Conservation (phyloP, 768 basidiomycete species). For the Tylopilus felleus region DNA sequence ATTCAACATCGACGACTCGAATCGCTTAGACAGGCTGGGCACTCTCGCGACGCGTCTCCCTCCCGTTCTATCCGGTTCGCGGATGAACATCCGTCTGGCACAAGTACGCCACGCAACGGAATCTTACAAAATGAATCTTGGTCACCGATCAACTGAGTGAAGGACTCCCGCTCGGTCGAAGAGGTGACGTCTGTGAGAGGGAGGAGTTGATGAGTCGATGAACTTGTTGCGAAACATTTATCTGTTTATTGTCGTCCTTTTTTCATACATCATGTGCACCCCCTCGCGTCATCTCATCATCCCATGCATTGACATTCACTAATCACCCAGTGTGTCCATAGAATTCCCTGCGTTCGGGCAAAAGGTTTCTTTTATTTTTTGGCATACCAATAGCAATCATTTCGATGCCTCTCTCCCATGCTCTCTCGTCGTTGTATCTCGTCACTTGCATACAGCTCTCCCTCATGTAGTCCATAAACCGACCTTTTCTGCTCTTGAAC, state of each 20-base stretch:
- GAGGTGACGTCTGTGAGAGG: slow-evolving; percentile 17
- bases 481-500: background rate
- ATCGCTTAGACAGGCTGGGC: slow-evolving; percentile 20
- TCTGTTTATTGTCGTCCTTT: background rate
- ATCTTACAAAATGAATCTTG: slow-evolving; percentile 20
- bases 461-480: slow-evolving; percentile 7
- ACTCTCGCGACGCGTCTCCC: slow-evolving; percentile 41
- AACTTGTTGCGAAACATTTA: slow-evolving; percentile 9
- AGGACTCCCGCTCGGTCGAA: slow-evolving; percentile 12
- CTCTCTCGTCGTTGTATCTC: slow-evolving; percentile 5
- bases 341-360: background rate
- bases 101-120: slow-evolving; percentile 19
- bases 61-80: slow-evolving; percentile 48
- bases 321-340: slow-evolving; percentile 5
- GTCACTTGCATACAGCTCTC: slow-evolving; percentile 1
- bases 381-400: background rate
- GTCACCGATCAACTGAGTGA: slow-evolving; percentile 4
- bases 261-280: background rate
- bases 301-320: background rate
- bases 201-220: slow-evolving; percentile 9
- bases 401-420: background rate
- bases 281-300: background rate
- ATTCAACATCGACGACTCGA: slow-evolving; percentile 30
- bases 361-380: background rate
- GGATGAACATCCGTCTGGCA: slow-evolving; percentile 32